Base-by-base conservation (phyloP, 2,329 filamentous ascomycete species). In the Dactylellina leptospora region DNA sequence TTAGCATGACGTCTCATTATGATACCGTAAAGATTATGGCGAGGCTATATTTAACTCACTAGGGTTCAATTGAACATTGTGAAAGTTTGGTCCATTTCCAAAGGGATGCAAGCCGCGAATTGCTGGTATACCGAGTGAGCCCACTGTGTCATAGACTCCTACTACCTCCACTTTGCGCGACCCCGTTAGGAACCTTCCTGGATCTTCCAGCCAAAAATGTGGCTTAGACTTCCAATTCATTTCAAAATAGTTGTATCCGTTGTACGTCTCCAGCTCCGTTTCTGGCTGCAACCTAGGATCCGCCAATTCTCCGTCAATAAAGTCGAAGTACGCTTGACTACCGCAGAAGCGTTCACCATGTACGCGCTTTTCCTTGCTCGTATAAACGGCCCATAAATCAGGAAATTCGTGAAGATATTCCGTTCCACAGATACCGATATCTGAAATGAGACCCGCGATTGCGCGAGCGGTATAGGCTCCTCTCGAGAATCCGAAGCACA, bases 381-480 rank as follows among this genome's bases (percentile, higher is more conserved):
- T 51, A 25, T 73, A 74, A 2, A 51, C 13, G 0, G 38, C 53
- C 40, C 53, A 68, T 3, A 68, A 16, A 22, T 68, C 62, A n/a
- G 48, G 54, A 36, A 68, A 68, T 1, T 68, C 23, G 9, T 68
- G 62, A 10, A 68, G 22, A 27, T 68, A 20, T 38, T 22, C 13
- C 2, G 30, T 53, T 11, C 22, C 42, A 20, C 53, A 59, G 20
- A 68, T 60, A 50, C 62, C 62, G 16, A 59, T 59, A 45, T 59
- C 45, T 8, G 54, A 80, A 47, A 86, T 81, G 80, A 86, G 83
- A 33, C 84, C 84, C 1, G 83, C 83, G 2, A 86, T 81, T 1
- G 83, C 85, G 20, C 84, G 81, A 1, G 82, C 84, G 0, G 84
- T 87, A 74, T 86, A 87, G 2, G 85, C 85, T 2, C 85, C 85